phyloP scores from a whole-genome alignment of 2,329 filamentous ascomycete species.

The Alternaria triticimaculans region DNA sequence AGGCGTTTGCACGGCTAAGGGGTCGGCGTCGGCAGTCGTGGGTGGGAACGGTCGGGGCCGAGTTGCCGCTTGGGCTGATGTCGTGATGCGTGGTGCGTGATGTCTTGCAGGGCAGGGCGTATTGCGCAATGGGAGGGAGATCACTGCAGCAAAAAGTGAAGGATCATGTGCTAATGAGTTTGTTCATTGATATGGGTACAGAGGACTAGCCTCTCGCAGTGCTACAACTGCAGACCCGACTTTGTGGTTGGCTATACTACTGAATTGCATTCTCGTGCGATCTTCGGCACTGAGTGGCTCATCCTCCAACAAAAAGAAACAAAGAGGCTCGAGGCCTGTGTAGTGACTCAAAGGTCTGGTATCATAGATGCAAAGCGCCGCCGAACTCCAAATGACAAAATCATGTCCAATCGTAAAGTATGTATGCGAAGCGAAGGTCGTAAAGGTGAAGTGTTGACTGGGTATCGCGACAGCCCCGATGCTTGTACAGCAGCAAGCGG shows the following conservation, averaged over 20 bases:
- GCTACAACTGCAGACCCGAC: not conserved
- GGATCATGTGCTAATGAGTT: not conserved
- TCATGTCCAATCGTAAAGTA: conserved; percentile 42
- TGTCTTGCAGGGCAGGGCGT: not conserved
- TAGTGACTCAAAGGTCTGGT: conserved; percentile 48
- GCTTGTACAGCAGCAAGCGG: conserved; percentile 16
- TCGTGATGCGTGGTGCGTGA: not conserved
- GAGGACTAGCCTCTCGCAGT: conserved; percentile 11
- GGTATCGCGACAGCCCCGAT: not conserved
- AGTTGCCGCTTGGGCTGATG: not conserved
- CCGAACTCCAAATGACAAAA: conserved; percentile 37
- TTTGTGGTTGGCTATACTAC: conserved; percentile 13
- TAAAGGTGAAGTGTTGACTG: conserved; percentile 25
- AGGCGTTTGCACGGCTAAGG: not conserved
- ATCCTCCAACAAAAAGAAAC: conserved; percentile 16
- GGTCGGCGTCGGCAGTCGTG: not conserved
- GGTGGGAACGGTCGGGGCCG: not conserved
- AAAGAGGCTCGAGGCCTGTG: conserved; percentile 35
- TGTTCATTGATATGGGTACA: conserved; percentile 12
- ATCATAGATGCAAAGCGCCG: conserved; percentile 40
- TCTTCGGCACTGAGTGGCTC: not conserved
- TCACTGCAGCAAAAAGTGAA: not conserved
- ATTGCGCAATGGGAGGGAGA: conserved; percentile 6
- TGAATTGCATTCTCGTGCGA: not conserved
- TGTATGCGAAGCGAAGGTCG: conserved; percentile 27